These are phyloP conservation scores for Termitomyces sp. DNA, from an alignment of 768 basidiomycete species.

Conservation along the genomic window DNA sequence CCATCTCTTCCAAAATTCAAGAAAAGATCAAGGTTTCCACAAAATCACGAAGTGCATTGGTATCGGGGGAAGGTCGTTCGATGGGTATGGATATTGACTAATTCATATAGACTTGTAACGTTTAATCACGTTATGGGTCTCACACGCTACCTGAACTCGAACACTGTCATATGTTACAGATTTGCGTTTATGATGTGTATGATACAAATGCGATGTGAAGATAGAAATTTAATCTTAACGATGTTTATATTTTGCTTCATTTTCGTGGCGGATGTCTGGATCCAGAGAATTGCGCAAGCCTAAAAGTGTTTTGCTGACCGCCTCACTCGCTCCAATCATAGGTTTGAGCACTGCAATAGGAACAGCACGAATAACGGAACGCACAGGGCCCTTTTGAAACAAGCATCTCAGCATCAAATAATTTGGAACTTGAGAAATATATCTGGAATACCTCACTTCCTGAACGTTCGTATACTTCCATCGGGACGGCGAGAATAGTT, in stretches of 20 bases:
- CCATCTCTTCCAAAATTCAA: slow-evolving; percentile 43
- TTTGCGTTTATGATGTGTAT: slow-evolving; percentile 12
- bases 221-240: slow-evolving; percentile 31
- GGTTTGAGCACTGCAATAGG: slow-evolving; percentile 96
- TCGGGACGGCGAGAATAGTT: slow-evolving; percentile 96
- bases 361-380: slow-evolving; percentile 92
- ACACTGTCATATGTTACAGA: neutral
- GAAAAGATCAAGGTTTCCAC: slow-evolving; percentile 75
- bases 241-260: slow-evolving; percentile 92
- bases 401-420: slow-evolving; percentile 1
- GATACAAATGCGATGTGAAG: slow-evolving; percentile 11
- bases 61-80: slow-evolving; percentile 77
- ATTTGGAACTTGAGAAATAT: neutral
- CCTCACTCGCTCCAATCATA: slow-evolving; percentile 97
- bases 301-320: slow-evolving; percentile 90
- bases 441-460: slow-evolving; percentile 69
- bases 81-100: slow-evolving; percentile 87
- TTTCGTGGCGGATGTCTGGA: slow-evolving; percentile 74
- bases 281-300: slow-evolving; percentile 93
- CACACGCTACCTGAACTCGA: neutral
- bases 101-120: neutral
- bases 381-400: slow-evolving; percentile 71
- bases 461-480: slow-evolving; percentile 97
- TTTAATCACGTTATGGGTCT: neutral
- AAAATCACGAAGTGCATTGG: slow-evolving; percentile 65